phyloP scores from a whole-genome alignment of 1,139 yeast species.

The Candida sp. region DNA sequence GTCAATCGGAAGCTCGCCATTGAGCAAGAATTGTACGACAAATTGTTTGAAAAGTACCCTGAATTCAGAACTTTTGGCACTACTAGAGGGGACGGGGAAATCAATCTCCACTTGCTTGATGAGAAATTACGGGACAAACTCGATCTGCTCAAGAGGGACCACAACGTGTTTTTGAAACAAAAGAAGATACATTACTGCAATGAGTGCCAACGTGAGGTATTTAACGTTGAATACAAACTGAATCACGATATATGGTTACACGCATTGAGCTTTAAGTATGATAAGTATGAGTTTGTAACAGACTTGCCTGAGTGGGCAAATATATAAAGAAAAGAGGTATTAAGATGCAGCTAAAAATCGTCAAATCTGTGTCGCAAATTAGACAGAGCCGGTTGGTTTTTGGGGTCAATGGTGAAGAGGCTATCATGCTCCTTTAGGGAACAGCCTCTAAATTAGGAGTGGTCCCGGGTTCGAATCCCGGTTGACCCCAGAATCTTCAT shows the following conservation, averaged over 20 bases:
- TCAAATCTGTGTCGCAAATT: neutral
- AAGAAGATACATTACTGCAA: conserved; percentile 23
- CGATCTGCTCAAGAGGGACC: conserved; percentile 20
- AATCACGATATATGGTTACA: conserved; percentile 54
- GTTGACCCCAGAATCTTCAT: conserved; percentile 2
- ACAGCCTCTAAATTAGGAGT: conserved; percentile 3
- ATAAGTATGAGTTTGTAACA: conserved; percentile 31
- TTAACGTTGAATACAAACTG: conserved; percentile 18
- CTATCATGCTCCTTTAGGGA: conserved; percentile 7
- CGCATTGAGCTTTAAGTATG: conserved; percentile 34
- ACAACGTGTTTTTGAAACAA: conserved; percentile 5
- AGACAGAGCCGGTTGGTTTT: neutral
- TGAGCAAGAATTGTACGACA: conserved; percentile 31
- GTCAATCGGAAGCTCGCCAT: conserved; percentile 23
- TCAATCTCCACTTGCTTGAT: conserved; percentile 24
- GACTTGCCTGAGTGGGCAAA: conserved; percentile 43
- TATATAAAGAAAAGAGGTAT: conserved; percentile 10
- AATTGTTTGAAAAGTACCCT: conserved; percentile 22
- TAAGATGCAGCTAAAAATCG: neutral
- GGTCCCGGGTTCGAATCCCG: conserved; percentile 8
- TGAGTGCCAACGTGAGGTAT: conserved; percentile 48
- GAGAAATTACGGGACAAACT: conserved; percentile 9
- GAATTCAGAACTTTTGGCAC: conserved; percentile 14
- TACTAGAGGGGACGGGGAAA: conserved; percentile 1
- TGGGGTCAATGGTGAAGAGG: conserved; percentile 8